Base-by-base conservation (phyloP, 2,329 filamentous ascomycete genomes). In the Aspergillus quadricinctus region DNA sequence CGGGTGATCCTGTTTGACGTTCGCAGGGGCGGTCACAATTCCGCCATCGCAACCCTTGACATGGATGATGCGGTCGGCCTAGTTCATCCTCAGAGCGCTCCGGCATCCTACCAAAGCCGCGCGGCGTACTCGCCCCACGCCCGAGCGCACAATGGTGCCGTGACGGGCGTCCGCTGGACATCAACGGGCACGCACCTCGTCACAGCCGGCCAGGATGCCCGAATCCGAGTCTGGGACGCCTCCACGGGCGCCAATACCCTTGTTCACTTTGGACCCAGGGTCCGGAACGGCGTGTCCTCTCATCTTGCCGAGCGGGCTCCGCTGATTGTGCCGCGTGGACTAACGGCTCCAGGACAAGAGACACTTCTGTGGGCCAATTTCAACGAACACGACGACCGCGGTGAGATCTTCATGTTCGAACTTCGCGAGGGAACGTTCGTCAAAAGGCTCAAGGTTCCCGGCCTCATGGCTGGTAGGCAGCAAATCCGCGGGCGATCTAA, bases 1-100 rank as follows among this genome's bases (percentile, higher is more conserved):
- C 88, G 85, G 9, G 85, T 92, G 2, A 84, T 92, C 23, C 78
- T 97, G 37, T 97, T 93, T 87, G 93, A 97, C 70, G 83, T 97
- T 27, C 83, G 93, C 3, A 86, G 89, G 31, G 89, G 90, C 29
- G 74, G 74, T 8, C 70, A 72, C 54, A 88, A 88, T 21, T 87
- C 87, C 6, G 84, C 88, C 21, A 79, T 97, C 31, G 90, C 87
- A 0, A 81, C 88, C 43, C 80, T 97, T 1, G 90, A 97, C 68
- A 86, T 91, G 74, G 90, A 96, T 68, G 91, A 97, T 68, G 87
- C 86, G 2, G 78, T 89, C 3, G 92, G 92, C 1, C 71, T 92
- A 4, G 72, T 83, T 7, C 58, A 60, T 31, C 67, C 64, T 62
- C 71, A 48, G 61, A 74, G 57, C 64, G 75, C 57, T 46, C 65